Conservation (phyloP, 2,329 filamentous ascomycete genomes). For the Monosporascus ibericus region DNA sequence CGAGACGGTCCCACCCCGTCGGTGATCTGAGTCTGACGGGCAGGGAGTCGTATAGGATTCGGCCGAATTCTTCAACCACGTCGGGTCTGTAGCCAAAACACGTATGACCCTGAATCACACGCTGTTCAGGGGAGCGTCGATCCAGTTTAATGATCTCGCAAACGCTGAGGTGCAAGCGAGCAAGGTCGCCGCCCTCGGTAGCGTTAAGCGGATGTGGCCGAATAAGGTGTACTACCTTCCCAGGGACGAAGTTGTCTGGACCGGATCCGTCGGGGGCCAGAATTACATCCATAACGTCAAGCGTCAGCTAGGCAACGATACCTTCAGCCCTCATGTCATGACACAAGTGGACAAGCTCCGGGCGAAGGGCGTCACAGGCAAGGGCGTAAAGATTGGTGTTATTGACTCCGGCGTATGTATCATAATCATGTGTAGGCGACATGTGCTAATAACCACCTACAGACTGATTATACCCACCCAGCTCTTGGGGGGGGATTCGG, state of each 20-base stretch:
- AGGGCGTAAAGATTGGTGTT: constrained; percentile 46
- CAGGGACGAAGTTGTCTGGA: constrained; percentile 37
- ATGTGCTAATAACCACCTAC: constrained; percentile 8
- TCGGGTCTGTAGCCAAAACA: constrained; percentile 34
- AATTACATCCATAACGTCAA: constrained; percentile 21
- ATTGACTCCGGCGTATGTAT: constrained; percentile 47
- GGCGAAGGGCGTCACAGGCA: constrained; percentile 40
- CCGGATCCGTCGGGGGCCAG: constrained; percentile 26
- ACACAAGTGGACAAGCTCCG: constrained; percentile 50
- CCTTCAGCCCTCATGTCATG: constrained; percentile 47
- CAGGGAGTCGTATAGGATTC: constrained; percentile 29
- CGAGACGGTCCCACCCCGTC: not conserved
- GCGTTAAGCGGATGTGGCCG: constrained; percentile 44
- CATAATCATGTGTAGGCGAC: not conserved
- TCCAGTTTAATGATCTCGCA: constrained; percentile 43
- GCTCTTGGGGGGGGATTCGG: constrained; percentile 61
- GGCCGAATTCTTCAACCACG: constrained; percentile 31
- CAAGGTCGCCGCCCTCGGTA: constrained; percentile 34
- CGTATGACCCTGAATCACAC: constrained; percentile 44
- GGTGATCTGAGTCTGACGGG: constrained; percentile 1
- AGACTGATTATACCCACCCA: constrained; percentile 58
- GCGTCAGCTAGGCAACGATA: constrained; percentile 30
- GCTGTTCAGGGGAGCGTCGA: constrained; percentile 49
- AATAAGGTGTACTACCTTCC: constrained; percentile 40
- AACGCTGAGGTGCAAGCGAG: constrained; percentile 36